Evolutionary conservation across 1,139 yeast species (phyloP).

Genomic region (Cylindricascospora bacillispora): DNA sequence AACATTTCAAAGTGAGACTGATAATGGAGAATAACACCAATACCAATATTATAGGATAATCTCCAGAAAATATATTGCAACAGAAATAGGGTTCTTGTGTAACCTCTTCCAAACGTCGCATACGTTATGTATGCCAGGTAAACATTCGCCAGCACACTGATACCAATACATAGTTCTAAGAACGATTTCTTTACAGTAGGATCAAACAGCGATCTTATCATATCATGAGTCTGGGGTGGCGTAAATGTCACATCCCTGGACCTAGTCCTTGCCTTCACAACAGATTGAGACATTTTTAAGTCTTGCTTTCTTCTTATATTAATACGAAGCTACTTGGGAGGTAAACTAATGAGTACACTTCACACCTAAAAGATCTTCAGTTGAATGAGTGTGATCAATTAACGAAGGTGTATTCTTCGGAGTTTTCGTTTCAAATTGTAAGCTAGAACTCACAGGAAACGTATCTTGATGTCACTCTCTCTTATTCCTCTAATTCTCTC

Average conservation of each 20-base stretch:
- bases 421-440: no score
- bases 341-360: no score
- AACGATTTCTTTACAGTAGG: slow-evolving; percentile 61
- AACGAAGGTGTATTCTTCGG: no score
- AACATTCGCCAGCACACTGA: slow-evolving; percentile 39
- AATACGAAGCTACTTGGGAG: no score
- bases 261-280: slow-evolving; percentile 16
- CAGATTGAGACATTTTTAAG: no score
- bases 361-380: no score
- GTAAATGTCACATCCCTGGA: slow-evolving; percentile 32
- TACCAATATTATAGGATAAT: slow-evolving; percentile 63
- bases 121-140: slow-evolving; percentile 34
- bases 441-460: no score
- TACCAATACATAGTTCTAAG: slow-evolving; percentile 49
- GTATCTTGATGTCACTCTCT: no score
- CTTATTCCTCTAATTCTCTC: no score
- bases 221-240: slow-evolving; percentile 76
- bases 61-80: slow-evolving; percentile 65
- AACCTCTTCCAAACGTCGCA: slow-evolving; percentile 10
- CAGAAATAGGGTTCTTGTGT: slow-evolving; percentile 23
- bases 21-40: slow-evolving; percentile 54
- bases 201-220: slow-evolving; percentile 73
- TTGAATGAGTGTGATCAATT: no score
- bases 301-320: no score
- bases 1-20: slow-evolving; percentile 52